Evolutionary conservation across 2,329 filamentous ascomycete species (phyloP).

Genomic region (Delphinella strobiligena): DNA sequence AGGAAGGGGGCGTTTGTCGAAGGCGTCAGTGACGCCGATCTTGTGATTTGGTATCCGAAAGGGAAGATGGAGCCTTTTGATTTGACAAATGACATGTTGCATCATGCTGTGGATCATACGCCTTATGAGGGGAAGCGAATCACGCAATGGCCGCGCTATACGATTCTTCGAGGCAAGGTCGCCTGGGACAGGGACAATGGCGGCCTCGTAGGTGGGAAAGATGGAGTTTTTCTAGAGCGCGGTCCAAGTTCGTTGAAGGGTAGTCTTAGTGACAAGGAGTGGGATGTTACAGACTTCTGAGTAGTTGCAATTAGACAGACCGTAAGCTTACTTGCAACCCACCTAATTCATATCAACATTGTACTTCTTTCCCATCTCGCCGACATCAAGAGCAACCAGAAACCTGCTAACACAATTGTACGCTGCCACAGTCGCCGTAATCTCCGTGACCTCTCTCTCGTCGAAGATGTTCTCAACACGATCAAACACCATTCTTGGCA

Average conservation of each 20-base stretch:
- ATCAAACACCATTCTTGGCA: conserved; percentile 18
- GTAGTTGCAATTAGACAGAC: too few species aligned
- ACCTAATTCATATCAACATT: conserved; percentile 15
- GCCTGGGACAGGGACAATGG: conserved; percentile 43
- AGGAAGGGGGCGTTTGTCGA: conserved; percentile 39
- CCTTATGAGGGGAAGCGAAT: conserved; percentile 44
- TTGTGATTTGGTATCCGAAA: conserved; percentile 46
- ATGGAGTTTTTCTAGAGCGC: conserved; percentile 38
- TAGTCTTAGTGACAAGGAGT: neutral
- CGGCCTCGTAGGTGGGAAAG: conserved; percentile 33
- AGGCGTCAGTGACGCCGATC: conserved; percentile 42
- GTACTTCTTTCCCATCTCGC: conserved; percentile 22
- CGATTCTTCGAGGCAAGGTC: conserved; percentile 42
- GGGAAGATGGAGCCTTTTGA: conserved; percentile 29
- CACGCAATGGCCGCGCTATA: conserved; percentile 47
- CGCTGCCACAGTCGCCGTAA: conserved; percentile 21
- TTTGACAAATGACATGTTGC: conserved; percentile 41
- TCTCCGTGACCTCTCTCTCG: conserved; percentile 21
- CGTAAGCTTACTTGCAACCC: too few species aligned
- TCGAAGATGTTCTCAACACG: conserved; percentile 17
- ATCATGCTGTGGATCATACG: conserved; percentile 49
- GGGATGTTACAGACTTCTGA: neutral
- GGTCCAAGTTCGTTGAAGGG: conserved; percentile 17
- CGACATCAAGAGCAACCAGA: conserved; percentile 24
- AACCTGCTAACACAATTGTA: conserved; percentile 27